Conservation (phyloP, 83 land plant genomes). For the Diphasiastrum complanatum region DNA sequence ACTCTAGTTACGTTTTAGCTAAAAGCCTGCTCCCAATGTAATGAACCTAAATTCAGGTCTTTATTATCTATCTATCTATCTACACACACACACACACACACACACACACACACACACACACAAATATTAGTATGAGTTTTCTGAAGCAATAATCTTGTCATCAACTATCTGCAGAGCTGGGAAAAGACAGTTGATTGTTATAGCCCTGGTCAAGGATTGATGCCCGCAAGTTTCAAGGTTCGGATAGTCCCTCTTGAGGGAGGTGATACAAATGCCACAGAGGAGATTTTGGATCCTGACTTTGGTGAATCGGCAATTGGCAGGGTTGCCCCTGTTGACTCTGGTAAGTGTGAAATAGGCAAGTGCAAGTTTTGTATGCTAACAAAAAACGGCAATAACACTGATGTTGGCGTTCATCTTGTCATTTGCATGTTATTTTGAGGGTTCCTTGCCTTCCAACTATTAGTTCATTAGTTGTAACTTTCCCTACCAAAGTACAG, state of each 20-base stretch:
- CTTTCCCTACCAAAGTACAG: constrained; percentile 25
- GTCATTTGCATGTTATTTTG: neutral
- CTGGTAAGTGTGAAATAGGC: constrained; percentile 42
- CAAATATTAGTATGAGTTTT: too few species aligned
- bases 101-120: too few species aligned
- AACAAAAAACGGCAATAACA: neutral
- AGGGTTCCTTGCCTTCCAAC: neutral
- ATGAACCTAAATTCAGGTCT: too few species aligned
- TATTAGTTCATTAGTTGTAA: neutral
- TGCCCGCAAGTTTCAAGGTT: constrained; percentile 88
- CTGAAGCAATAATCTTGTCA: too few species aligned
- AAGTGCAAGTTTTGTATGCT: neutral
- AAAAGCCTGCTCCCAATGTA: too few species aligned
- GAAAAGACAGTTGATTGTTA: constrained; percentile 88
- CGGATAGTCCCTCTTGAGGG: constrained; percentile 63
- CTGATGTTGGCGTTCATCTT: neutral
- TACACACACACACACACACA: too few species aligned
- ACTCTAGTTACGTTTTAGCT: too few species aligned
- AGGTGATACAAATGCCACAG: constrained; percentile 49
- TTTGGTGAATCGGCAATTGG: constrained; percentile 98
- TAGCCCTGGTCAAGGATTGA: constrained; percentile 79
- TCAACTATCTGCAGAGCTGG: constrained; percentile 84
- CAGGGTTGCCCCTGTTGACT: constrained; percentile 95
- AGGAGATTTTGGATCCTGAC: constrained; percentile 91
- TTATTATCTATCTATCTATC: too few species aligned